Percentiles rank a stretch among this genome's conserved stretches.
These are phyloP conservation scores for Zygosaccharomyces siamensis DNA, from an alignment of 805 yeast genomes.

Conservation along the genomic window DNA sequence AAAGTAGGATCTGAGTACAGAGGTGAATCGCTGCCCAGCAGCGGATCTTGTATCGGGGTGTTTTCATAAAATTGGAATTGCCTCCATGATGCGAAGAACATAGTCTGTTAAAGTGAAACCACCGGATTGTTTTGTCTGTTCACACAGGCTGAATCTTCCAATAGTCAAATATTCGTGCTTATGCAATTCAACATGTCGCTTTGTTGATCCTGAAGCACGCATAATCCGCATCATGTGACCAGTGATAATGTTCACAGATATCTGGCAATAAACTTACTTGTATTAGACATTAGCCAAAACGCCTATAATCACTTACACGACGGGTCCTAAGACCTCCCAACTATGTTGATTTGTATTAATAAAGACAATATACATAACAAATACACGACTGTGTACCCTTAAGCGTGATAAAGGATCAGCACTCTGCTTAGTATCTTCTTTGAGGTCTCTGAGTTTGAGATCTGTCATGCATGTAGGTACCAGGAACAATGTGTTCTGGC, in stretches of 20 bases:
- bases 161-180: not conserved
- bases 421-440: slow-evolving; percentile 32
- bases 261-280: not conserved
- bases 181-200: not conserved
- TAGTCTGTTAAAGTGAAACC: not conserved
- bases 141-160: not conserved
- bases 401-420: slow-evolving; percentile 1
- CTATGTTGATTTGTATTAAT: slow-evolving; percentile 16
- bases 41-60: slow-evolving; percentile 81
- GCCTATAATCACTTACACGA: slow-evolving; percentile 1
- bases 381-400: slow-evolving; percentile 11
- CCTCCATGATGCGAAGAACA: slow-evolving; percentile 48
- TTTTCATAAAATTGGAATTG: slow-evolving; percentile 84
- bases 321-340: slow-evolving; percentile 7
- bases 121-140: not conserved
- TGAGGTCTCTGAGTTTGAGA: slow-evolving; percentile 67
- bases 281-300: not conserved
- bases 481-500: slow-evolving; percentile 98
- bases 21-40: slow-evolving; percentile 53
- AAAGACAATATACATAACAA: slow-evolving; percentile 16
- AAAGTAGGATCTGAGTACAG: slow-evolving; percentile 76
- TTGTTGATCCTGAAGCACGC: too few relatives aligned
- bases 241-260: not conserved
- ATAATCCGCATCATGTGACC: not conserved
- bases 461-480: slow-evolving; percentile 93